Percentiles rank a stretch among this genome's conserved stretches.
phyloP scores from a whole-genome alignment of 1,139 yeast species.

The Yamadazyma dendronema region DNA sequence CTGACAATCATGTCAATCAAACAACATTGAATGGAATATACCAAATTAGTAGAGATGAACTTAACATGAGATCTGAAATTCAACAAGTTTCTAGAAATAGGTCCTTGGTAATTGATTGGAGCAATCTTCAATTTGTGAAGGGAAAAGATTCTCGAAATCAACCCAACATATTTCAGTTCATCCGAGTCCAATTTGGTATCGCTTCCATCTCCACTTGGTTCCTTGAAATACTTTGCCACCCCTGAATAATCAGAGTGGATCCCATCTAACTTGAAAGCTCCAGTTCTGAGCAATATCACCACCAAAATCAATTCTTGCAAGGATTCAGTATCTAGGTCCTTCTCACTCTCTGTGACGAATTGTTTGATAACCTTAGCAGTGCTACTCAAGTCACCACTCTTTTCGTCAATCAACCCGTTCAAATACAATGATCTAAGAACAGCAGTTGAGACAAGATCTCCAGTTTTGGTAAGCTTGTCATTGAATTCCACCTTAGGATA shows the following conservation, averaged over 20 bases:
- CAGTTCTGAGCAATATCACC: conserved; percentile 39
- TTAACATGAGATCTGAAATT: conserved; percentile 67
- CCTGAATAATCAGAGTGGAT: conserved; percentile 31
- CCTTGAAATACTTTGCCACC: conserved; percentile 38
- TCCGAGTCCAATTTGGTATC: conserved; percentile 31
- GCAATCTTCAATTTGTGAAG: conserved; percentile 52
- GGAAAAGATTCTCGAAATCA: conserved; percentile 60
- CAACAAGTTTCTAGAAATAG: conserved; percentile 61
- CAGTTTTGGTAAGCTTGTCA: conserved; percentile 32
- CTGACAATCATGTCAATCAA: conserved; percentile 51
- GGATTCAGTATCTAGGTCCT: conserved; percentile 16
- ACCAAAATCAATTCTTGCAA: conserved; percentile 42
- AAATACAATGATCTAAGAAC: conserved; percentile 58
- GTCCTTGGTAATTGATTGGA: conserved; percentile 66
- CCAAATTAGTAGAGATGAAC: conserved; percentile 48
- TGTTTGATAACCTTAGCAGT: conserved; percentile 57
- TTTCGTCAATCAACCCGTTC: conserved; percentile 52
- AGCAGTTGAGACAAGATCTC: conserved; percentile 61
- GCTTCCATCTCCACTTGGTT: conserved; percentile 14
- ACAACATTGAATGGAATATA: conserved; percentile 56
- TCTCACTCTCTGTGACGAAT: conserved; percentile 22
- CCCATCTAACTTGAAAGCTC: conserved; percentile 29
- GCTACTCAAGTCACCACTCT: conserved; percentile 41
- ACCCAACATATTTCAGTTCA: conserved; percentile 37
- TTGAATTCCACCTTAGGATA: conserved; percentile 14